Evolutionary conservation across 2,329 filamentous ascomycete species (phyloP), one percentile per base, ranked within the genome.

Genomic region (Sporothrix curviconia): DNA sequence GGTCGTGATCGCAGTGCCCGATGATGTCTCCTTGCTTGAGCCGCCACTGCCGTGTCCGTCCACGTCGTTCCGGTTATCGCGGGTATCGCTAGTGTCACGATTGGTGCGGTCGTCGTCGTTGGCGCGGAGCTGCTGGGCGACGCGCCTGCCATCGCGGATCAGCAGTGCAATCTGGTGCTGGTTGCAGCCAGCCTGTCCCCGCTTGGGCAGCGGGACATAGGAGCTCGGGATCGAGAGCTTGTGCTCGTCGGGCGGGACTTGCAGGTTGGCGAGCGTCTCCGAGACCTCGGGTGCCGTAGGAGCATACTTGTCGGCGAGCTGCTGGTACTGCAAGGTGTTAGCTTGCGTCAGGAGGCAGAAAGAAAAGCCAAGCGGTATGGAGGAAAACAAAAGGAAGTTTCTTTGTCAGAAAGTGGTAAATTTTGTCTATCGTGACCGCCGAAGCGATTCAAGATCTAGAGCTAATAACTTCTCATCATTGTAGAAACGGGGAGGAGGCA

Each of bases 391-490:
- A n/a, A 55, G 57, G 62, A 66, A 55, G 65, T 62, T 63, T 64
- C 57, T n/a, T n/a, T 62, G 68, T 77, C 74, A 75, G 74, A 70
- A 67, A 68, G 65, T 75, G 70, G 65, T 71, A 67, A 70, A 70
- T 68, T 63, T 69, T 82, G 72, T 87, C 84, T 76, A 78, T 88
- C 86, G 82, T 72, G 68, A 76, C 75, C 78, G 76, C 77, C 71
- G 62, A 66, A 68, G 78, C 75, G 81, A 78, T 84, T 89, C 80
- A 89, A 86, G 86, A 88, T 90, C 87, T 90, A 90, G 87, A 90
- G 87, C 87, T 90, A 89, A 87, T 69, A 69, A 66, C 66, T 53
- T 67, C 63, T 74, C 72, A 75, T 78, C 75, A 77, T 75, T 63
- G 67, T 60, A 61, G 50, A 60, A 62, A 59, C 54, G 43, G 15